Conservation (phyloP, 345 rosid genomes). For the Pelargonium nanum region DNA sequence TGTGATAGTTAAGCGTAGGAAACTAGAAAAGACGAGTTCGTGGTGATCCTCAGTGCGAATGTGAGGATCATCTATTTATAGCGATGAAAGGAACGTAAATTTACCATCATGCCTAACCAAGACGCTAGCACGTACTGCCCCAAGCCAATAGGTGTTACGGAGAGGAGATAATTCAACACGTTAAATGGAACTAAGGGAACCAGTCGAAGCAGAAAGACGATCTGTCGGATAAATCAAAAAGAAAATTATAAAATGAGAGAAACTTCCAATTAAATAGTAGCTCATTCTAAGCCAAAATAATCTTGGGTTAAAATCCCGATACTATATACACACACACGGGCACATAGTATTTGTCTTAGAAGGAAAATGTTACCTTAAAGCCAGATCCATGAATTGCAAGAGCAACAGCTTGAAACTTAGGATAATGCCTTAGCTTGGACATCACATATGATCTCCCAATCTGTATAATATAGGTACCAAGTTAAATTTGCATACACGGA, state of each 20-base stretch:
- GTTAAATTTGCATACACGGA: not conserved
- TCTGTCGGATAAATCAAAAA: slow-evolving; percentile 25
- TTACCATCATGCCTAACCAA: slow-evolving; percentile 57
- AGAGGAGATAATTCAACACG: slow-evolving; percentile 47
- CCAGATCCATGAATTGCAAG: slow-evolving; percentile 44
- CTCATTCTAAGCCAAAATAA: not conserved
- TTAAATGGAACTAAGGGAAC: slow-evolving; percentile 54
- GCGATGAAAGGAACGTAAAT: not conserved
- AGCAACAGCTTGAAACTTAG: slow-evolving; percentile 42
- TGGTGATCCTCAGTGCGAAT: not conserved
- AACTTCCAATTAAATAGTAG: not conserved
- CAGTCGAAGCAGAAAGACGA: slow-evolving; percentile 46
- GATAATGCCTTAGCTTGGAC: slow-evolving; percentile 39
- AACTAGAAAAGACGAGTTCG: too few relatives aligned
- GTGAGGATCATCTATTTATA: not conserved
- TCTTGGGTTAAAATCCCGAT: too few relatives aligned
- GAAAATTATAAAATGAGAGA: not conserved
- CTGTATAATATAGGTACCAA: slow-evolving; percentile 21
- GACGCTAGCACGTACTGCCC: slow-evolving; percentile 44
- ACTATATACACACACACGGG: too few relatives aligned
- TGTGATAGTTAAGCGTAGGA: too few relatives aligned
- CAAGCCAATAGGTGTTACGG: slow-evolving; percentile 43
- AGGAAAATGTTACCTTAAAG: slow-evolving; percentile 30
- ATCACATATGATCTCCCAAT: slow-evolving; percentile 41
- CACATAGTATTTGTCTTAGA: too few relatives aligned